Percentiles rank a stretch among this genome's conserved stretches.
Evolutionary conservation across 2,329 filamentous ascomycete species (phyloP).

Genomic region (Gremmenia infestans): DNA sequence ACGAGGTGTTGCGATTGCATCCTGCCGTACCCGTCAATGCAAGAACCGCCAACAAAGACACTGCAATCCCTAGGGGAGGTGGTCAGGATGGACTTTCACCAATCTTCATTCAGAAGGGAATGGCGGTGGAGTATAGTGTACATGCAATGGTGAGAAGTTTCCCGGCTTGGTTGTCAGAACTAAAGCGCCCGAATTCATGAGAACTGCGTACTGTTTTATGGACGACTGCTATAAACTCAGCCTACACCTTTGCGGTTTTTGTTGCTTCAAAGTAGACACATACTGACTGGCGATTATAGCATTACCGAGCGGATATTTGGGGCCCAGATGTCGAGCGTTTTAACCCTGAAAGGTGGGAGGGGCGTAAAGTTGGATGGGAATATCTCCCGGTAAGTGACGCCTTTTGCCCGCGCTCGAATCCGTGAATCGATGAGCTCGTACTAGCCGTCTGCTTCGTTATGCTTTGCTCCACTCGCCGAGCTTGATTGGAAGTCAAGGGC

Average conservation of each 20-base stretch:
- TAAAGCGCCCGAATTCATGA: background rate
- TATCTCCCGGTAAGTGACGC: slow-evolving; percentile 31
- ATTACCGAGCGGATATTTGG: slow-evolving; percentile 34
- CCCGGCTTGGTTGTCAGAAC: background rate
- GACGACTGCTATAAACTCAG: too few relatives aligned
- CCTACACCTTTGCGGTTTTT: too few relatives aligned
- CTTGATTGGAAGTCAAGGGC: too few relatives aligned
- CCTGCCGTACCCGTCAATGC: slow-evolving; percentile 50
- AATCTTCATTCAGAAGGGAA: slow-evolving; percentile 30
- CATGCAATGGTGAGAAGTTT: slow-evolving; percentile 22
- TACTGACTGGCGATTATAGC: slow-evolving; percentile 7
- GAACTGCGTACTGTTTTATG: too few relatives aligned
- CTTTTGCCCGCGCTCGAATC: background rate
- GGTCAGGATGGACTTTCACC: slow-evolving; percentile 31
- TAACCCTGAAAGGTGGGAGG: slow-evolving; percentile 34
- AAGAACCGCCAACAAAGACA: slow-evolving; percentile 43
- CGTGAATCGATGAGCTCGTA: too few relatives aligned
- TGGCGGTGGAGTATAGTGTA: slow-evolving; percentile 27
- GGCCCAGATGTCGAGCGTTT: slow-evolving; percentile 34
- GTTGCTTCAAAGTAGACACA: too few relatives aligned
- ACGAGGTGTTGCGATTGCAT: slow-evolving; percentile 45
- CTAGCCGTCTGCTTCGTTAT: too few relatives aligned
- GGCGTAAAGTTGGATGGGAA: slow-evolving; percentile 40
- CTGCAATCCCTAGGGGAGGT: slow-evolving; percentile 33
- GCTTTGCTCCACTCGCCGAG: too few relatives aligned